Evolutionary conservation across 148 eudicot genomes (phyloP).

Genomic region (Nepenthes mirabilis): DNA sequence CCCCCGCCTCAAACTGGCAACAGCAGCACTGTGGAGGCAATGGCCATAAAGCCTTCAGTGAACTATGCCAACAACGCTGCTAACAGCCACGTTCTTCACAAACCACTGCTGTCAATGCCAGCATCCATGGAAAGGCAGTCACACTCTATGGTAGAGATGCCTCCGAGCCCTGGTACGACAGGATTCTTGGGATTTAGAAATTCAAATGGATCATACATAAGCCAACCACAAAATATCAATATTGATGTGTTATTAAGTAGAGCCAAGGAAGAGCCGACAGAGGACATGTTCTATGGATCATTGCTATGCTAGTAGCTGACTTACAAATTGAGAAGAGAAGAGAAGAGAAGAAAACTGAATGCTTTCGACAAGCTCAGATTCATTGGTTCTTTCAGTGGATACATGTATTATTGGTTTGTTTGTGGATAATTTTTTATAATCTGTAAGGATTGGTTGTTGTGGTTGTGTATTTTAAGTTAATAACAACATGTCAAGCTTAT

Average conservation of each 20-base stretch:
- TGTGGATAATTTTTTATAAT: too few relatives aligned
- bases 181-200: slow-evolving; percentile 29
- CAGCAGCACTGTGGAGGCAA: slow-evolving; percentile 3
- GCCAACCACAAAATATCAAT: slow-evolving; percentile 15
- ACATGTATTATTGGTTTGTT: too few relatives aligned
- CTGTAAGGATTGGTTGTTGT: too few relatives aligned
- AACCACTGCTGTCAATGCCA: neutral
- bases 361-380: too few relatives aligned
- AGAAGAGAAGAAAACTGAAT: too few relatives aligned
- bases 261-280: slow-evolving; percentile 65
- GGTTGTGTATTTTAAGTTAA: too few relatives aligned
- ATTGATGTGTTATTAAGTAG: neutral
- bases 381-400: too few relatives aligned
- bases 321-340: too few relatives aligned
- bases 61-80: slow-evolving; percentile 9
- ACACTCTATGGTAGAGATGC: slow-evolving; percentile 41
- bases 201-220: slow-evolving; percentile 11
- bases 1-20: slow-evolving; percentile 2
- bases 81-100: neutral
- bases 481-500: too few relatives aligned
- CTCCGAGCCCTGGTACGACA: slow-evolving; percentile 34
- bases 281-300: slow-evolving; percentile 40
- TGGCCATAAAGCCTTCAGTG: slow-evolving; percentile 40
- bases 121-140: slow-evolving; percentile 22
- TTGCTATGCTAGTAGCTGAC: slow-evolving; percentile 16